A percentile compares a stretch with the other conserved stretches of the same genome.
These are phyloP conservation scores for Cicer chorassanicum DNA, from an alignment of 306 rosid genomes.

Conservation along the genomic window DNA sequence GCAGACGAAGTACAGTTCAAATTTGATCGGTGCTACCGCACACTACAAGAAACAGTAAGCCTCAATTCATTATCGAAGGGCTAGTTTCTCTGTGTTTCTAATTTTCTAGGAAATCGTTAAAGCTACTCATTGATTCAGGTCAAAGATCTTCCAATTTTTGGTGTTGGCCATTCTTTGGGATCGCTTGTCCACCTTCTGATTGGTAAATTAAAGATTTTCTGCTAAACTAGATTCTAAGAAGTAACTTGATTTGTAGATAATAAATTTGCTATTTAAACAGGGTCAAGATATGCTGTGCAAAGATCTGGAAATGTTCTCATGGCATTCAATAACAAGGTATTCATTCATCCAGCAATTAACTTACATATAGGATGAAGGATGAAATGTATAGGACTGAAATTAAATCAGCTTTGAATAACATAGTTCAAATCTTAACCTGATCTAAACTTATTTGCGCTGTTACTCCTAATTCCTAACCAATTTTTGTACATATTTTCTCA, in stretches of 20 bases:
- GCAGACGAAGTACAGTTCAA: conserved; percentile 97
- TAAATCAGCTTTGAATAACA: not conserved
- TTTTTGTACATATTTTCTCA: not conserved
- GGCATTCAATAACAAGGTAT: conserved; percentile 97
- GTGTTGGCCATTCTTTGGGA: conserved; percentile 97
- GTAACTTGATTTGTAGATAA: conserved; percentile 43
- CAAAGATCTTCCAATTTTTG: conserved; percentile 88
- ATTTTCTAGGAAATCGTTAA: conserved; percentile 28
- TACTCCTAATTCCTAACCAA: not conserved
- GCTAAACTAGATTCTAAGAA: conserved; percentile 35
- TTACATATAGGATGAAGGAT: not conserved
- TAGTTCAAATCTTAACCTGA: conserved; percentile 1
- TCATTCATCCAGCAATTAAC: conserved; percentile 11
- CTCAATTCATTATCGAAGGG: conserved; percentile 30
- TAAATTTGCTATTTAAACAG: conserved; percentile 59
- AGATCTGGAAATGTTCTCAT: conserved; percentile 90
- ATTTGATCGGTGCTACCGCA: conserved; percentile 85
- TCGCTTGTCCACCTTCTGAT: conserved; percentile 95
- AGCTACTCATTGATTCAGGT: conserved; percentile 62
- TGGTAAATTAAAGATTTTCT: conserved; percentile 62
- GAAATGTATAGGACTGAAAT: not conserved
- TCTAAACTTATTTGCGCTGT: not conserved
- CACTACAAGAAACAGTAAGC: conserved; percentile 70
- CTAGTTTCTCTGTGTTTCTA: conserved; percentile 34
- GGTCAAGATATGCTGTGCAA: conserved; percentile 98